phyloP scores from a whole-genome alignment of 2,329 filamentous ascomycete species.

The Drechslerella dactyloides region DNA sequence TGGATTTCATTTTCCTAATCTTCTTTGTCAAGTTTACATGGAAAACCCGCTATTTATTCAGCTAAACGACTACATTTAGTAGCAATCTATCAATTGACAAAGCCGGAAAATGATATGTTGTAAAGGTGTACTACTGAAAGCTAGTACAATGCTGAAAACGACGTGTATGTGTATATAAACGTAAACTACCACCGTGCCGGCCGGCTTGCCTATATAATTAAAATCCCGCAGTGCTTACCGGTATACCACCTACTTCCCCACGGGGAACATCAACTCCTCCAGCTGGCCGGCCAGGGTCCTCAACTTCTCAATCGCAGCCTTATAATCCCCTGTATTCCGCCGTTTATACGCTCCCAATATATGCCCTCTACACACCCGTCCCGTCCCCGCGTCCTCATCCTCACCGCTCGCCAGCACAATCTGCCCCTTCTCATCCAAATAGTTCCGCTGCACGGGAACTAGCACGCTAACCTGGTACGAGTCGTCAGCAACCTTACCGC shows the following conservation, averaged over 20 bases:
- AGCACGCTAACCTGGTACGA: constrained; percentile 39
- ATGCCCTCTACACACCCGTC: constrained; percentile 41
- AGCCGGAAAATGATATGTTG: too few relatives aligned
- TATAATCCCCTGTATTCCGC: constrained; percentile 30
- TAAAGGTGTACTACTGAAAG: too few relatives aligned
- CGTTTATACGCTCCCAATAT: constrained; percentile 44
- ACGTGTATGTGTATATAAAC: too few relatives aligned
- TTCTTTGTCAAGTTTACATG: too few relatives aligned
- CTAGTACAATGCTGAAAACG: too few relatives aligned
- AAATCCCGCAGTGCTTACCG: not conserved
- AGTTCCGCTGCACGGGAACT: constrained; percentile 37
- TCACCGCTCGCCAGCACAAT: not conserved
- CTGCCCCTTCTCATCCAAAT: constrained; percentile 33
- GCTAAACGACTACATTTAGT: too few relatives aligned
- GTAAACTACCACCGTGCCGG: too few relatives aligned
- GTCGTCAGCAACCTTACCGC: constrained; percentile 9
- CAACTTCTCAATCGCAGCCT: constrained; percentile 31
- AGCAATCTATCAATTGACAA: too few relatives aligned
- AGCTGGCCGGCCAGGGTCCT: constrained; percentile 15
- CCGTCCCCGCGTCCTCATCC: constrained; percentile 1
- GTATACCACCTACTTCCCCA: not conserved
- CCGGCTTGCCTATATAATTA: too few relatives aligned
- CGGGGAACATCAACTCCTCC: constrained; percentile 38
- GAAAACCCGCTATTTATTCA: too few relatives aligned
- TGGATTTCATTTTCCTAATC: too few relatives aligned